Conservation (phyloP, 2,329 filamentous ascomycete genomes). For the Ophiocordyceps camponoti-rufipedis region DNA sequence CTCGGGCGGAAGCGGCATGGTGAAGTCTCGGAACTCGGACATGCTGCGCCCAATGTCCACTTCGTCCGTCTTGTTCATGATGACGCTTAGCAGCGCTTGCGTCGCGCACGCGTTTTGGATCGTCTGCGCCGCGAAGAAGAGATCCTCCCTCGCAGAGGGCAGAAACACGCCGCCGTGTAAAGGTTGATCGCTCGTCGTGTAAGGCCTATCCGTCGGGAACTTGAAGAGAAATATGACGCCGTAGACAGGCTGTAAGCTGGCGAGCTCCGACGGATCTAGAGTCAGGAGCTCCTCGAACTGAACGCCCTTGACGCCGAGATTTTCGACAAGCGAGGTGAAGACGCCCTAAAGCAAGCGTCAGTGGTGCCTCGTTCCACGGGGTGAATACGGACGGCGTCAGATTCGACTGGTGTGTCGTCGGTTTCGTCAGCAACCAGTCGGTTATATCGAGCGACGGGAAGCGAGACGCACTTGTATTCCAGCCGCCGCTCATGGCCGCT, state of each 20-base stretch:
- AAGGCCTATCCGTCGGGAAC: constrained; percentile 56
- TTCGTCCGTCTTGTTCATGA: constrained; percentile 61
- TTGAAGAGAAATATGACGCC: constrained; percentile 99
- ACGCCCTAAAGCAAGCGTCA: constrained; percentile 44
- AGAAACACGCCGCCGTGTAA: constrained; percentile 65
- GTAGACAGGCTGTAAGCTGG: constrained; percentile 60
- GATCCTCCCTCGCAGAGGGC: constrained; percentile 48
- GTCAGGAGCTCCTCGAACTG: constrained; percentile 95
- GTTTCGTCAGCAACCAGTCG: neutral
- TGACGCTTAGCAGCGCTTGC: constrained; percentile 78
- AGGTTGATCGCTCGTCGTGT: constrained; percentile 41
- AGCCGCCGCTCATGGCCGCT: constrained; percentile 54
- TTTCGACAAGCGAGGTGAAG: constrained; percentile 89
- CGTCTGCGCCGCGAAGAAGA: constrained; percentile 93
- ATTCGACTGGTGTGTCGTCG: constrained; percentile 47
- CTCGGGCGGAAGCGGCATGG: constrained; percentile 63
- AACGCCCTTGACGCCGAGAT: constrained; percentile 76
- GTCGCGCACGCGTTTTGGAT: constrained; percentile 98
- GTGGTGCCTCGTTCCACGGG: constrained; percentile 3
- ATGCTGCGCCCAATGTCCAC: constrained; percentile 58
- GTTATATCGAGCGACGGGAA: neutral
- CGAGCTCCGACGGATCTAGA: constrained; percentile 60
- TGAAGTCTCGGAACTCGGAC: constrained; percentile 72
- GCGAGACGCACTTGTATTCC: constrained; percentile 62
- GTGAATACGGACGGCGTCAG: constrained; percentile 55